Evolutionary conservation across 805 yeast genomes (phyloP).

Genomic region (Starmera pachycereana): DNA sequence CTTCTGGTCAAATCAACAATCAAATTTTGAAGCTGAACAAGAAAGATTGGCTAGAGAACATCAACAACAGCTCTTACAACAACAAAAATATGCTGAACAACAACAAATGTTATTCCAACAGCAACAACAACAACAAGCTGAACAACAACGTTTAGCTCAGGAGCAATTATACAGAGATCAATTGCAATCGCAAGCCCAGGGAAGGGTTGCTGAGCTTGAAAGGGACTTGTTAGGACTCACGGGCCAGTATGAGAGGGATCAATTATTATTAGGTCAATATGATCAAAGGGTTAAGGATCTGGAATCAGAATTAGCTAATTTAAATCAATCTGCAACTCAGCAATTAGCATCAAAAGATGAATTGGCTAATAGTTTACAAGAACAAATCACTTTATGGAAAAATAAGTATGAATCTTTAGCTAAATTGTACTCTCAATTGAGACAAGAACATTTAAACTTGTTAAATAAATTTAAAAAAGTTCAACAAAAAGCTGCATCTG

Average conservation of each 20-base stretch:
- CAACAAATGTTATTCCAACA: conserved; percentile 63
- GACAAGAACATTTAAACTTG: conserved; percentile 82
- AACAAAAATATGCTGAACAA: conserved; percentile 55
- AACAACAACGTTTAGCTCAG: conserved; percentile 60
- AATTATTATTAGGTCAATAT: conserved; percentile 73
- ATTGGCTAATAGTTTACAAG: conserved; percentile 54
- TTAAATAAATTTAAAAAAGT: conserved; percentile 69
- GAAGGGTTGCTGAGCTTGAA: conserved; percentile 71
- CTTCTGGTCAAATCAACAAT: conserved; percentile 37
- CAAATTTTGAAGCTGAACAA: conserved; percentile 48
- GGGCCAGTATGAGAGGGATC: conserved; percentile 82
- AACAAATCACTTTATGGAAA: conserved; percentile 71
- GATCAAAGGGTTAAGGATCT: conserved; percentile 75
- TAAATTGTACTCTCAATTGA: conserved; percentile 77
- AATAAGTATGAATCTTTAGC: conserved; percentile 84
- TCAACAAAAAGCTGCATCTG: conserved; percentile 79
- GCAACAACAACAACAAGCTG: conserved; percentile 61
- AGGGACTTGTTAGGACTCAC: conserved; percentile 66
- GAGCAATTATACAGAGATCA: conserved; percentile 61
- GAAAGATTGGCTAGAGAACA: conserved; percentile 48
- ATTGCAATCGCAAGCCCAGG: conserved; percentile 63
- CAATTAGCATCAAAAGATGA: conserved; percentile 74
- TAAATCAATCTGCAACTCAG: conserved; percentile 55
- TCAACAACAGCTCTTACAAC: conserved; percentile 53
- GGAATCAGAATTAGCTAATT: conserved; percentile 57